Percentiles rank a stretch among this genome's conserved stretches.
phyloP scores from a whole-genome alignment of 2,329 filamentous ascomycete species.

The Ophiostoma ips region DNA sequence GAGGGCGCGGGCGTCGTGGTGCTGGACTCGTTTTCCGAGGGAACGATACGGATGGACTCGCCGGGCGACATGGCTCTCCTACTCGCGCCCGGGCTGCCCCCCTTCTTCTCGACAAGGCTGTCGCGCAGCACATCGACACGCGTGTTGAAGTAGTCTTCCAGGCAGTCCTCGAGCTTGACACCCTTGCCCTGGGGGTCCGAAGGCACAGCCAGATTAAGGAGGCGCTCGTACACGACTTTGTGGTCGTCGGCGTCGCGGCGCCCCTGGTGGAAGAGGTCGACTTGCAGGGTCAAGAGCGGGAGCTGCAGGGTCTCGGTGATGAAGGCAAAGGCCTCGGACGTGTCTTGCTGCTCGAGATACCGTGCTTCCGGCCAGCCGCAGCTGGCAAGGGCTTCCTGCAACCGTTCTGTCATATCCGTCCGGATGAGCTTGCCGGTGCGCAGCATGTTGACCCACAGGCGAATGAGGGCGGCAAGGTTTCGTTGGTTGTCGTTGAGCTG shows the following conservation, averaged over 20 bases:
- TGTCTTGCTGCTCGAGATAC: constrained; percentile 74
- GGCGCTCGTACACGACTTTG: constrained; percentile 81
- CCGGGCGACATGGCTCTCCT: constrained; percentile 14
- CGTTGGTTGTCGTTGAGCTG: constrained; percentile 58
- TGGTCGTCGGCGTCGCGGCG: constrained; percentile 79
- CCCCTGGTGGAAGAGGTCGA: constrained; percentile 82
- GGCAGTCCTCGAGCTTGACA: constrained; percentile 75
- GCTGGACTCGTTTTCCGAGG: constrained; percentile 13
- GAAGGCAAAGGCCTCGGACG: constrained; percentile 89
- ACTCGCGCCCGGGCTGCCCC: constrained; percentile 16
- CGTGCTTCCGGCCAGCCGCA: constrained; percentile 83
- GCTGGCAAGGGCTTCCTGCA: constrained; percentile 68
- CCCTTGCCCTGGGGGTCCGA: constrained; percentile 54
- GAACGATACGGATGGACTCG: constrained; percentile 23
- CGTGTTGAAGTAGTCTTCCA: constrained; percentile 93
- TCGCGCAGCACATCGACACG: constrained; percentile 78
- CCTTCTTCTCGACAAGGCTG: constrained; percentile 38
- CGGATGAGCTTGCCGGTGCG: constrained; percentile 74
- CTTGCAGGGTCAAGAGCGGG: constrained; percentile 77
- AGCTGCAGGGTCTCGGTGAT: constrained; percentile 82
- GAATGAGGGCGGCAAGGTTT: constrained; percentile 61
- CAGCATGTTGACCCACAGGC: constrained; percentile 88
- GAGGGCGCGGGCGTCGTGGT: too few species aligned
- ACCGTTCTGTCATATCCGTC: constrained; percentile 47
- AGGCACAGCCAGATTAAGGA: constrained; percentile 85